phyloP scores from a whole-genome alignment of 1,284 basidiomycete species.

The Volvariella volvacea region DNA sequence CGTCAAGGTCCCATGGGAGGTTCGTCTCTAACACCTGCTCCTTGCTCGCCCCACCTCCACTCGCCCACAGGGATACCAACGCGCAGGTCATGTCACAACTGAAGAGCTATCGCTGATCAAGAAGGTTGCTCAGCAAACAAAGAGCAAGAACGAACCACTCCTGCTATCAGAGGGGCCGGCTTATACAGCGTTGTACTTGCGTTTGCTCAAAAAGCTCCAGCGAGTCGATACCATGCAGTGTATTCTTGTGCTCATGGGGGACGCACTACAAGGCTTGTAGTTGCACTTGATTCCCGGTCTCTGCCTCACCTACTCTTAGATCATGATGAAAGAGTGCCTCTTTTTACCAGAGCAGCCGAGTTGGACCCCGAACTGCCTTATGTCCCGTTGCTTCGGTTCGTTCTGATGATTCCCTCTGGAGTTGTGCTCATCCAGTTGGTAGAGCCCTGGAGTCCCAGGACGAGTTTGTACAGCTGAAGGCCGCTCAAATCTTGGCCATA shows the following conservation, averaged over 20 bases:
- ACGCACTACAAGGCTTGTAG: constrained; percentile 71
- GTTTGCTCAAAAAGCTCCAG: constrained; percentile 88
- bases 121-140: constrained; percentile 79
- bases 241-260: constrained; percentile 86
- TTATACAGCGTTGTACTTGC: constrained; percentile 88
- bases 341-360: constrained; percentile 59
- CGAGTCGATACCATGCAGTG: constrained; percentile 92
- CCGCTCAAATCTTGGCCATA: constrained; percentile 83
- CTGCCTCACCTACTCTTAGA: constrained; percentile 32
- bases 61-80: constrained; percentile 82
- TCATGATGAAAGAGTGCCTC: constrained; percentile 71
- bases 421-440: constrained; percentile 2
- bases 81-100: constrained; percentile 83
- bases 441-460: constrained; percentile 84
- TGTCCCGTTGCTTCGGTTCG: constrained; percentile 73
- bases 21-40: constrained; percentile 21
- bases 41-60: constrained; percentile 22
- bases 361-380: constrained; percentile 80
- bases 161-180: constrained; percentile 73
- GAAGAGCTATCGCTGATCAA: constrained; percentile 92
- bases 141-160: constrained; percentile 65
- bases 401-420: constrained; percentile 1
- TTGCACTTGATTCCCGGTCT: background rate
- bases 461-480: constrained; percentile 89
- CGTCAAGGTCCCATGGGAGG: constrained; percentile 96